Base-by-base conservation (phyloP, 495 filamentous ascomycete species). In the Chlorociboria aeruginascens region DNA sequence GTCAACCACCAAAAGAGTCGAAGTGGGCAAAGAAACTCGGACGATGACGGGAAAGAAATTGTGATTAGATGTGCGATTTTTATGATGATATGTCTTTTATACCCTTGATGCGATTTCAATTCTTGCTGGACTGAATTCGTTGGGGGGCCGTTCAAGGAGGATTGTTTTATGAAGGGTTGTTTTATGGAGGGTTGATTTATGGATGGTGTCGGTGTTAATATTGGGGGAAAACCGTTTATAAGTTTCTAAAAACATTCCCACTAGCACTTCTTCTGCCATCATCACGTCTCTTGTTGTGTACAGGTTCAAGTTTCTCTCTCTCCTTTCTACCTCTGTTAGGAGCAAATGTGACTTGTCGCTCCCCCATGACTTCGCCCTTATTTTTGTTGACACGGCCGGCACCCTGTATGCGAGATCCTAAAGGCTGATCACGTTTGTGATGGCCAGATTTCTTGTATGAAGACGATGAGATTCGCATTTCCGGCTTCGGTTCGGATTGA, bases 281-380 rank as follows among this genome's bases (percentile, higher is more conserved):
- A 53, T 71, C 67, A 32, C 56, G 53, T 41, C 67, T 68, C 53
- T 59, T 65, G 53, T 66, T 66, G 49, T 63, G 59, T n/a, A 52
- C 52, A 50, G 65, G 58, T 29, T 62, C 55, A 40, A 62, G 44
- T 51, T 56, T 63, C 36, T 61, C 63, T 51, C 60, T 63, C 40
- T 63, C 68, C 58, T 73, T 80, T 45, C 65, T 76, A 52, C 74
- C 81, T 35, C 66, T 71, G 34, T 72, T 68, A 14, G 85, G 85
- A 46, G 79, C 78, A 69, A 96, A 97, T 14, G 86, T 86, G 42
- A 97, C 68, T 61, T 92, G 78, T 57, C 82, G 74, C 63, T 96
- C 93, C 8, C 93, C 92, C 20, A 85, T 78, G 2, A 83, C 75
- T 14, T 77, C 76, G 35, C 70, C 68, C 3, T 62, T 64, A 20